Base-by-base conservation (phyloP, 1,284 basidiomycete species). In the Athelia sp. region DNA sequence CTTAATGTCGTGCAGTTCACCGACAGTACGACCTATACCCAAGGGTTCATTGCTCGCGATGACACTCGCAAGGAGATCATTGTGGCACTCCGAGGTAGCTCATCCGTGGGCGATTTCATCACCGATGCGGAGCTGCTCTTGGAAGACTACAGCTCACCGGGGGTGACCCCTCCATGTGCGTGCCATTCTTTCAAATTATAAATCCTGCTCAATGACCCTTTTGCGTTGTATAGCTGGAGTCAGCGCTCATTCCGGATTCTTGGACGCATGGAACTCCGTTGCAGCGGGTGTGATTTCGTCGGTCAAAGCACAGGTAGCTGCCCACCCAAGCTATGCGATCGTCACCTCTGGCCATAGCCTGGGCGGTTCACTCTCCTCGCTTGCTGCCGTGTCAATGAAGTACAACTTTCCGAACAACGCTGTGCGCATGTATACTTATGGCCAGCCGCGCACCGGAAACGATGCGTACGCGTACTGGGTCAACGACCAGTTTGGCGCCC, bases 311-410 rank as follows among this genome's bases (percentile, higher is more conserved):
- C 54, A 67, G 48, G 58, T 66, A 3, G 38, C 43, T 8, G 36
- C 52, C 6, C 59, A 75, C 50, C 60, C 65, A 4, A 64, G 55
- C 2, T 73, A 72, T 53, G 50, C 66, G 1, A 60, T 79, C 43
- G 68, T 74, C 4, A 71, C 70, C 1, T 68, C 68, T 1, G 77
- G 76, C 0, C 77, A 79, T 55, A 77, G 75, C 2, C 61, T 79
- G 4, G 77, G 76, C 11, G 76, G 74, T 2, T 64, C 75, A 3
- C 53, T 80, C 29, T 66, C 77, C 0, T 62, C 71, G 8, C 58
- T 79, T 2, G 74, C 69, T 9, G 72, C 70, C 1, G 58, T 76
- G 4, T 61, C 70, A 3, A 45, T 78, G 21, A 63, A 70, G 53
- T 59, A 66, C 46, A 70, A 68, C 31, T 73, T 73, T 55, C 68